These are phyloP conservation scores for Aaosphaeria arxii DNA, from an alignment of 2,329 filamentous ascomycete genomes.

Conservation along the genomic window DNA sequence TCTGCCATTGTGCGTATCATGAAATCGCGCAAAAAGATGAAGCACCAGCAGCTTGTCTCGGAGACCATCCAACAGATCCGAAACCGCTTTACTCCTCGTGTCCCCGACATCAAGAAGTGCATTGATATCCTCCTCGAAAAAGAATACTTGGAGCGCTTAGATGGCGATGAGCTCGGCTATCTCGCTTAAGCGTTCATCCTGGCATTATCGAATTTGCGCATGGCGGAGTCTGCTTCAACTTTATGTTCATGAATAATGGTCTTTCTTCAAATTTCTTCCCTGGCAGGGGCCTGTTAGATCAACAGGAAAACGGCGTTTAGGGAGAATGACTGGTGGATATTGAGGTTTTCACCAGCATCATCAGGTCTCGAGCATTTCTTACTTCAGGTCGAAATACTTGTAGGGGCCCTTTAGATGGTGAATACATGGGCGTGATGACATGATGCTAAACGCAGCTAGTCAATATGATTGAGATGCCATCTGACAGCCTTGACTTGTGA, in stretches of 20 bases:
- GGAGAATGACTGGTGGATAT: neutral
- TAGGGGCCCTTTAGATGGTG: too few species aligned
- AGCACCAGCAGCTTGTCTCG: constrained; percentile 88
- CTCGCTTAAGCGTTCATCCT: constrained; percentile 60
- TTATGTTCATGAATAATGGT: constrained; percentile 3
- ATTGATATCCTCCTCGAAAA: constrained; percentile 98
- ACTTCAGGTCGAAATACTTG: neutral
- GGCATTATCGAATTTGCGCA: neutral
- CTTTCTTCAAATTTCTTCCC: neutral
- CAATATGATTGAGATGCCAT: neutral
- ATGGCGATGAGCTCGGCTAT: constrained; percentile 92
- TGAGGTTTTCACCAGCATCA: neutral
- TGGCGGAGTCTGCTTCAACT: neutral
- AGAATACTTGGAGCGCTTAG: constrained; percentile 94
- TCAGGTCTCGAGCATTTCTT: neutral
- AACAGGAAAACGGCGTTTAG: neutral
- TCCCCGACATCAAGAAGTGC: constrained; percentile 98
- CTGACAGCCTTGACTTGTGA: neutral
- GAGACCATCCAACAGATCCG: constrained; percentile 97
- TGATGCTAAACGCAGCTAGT: neutral
- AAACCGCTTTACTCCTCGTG: constrained; percentile 86
- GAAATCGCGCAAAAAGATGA: constrained; percentile 99
- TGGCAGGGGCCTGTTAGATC: neutral
- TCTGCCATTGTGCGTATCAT: constrained; percentile 99
- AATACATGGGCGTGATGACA: neutral